Percentiles rank a stretch among this genome's conserved stretches.
These are phyloP conservation scores for Grosmannia clavigera DNA, from an alignment of 2,329 filamentous ascomycete genomes.

Conservation along the genomic window DNA sequence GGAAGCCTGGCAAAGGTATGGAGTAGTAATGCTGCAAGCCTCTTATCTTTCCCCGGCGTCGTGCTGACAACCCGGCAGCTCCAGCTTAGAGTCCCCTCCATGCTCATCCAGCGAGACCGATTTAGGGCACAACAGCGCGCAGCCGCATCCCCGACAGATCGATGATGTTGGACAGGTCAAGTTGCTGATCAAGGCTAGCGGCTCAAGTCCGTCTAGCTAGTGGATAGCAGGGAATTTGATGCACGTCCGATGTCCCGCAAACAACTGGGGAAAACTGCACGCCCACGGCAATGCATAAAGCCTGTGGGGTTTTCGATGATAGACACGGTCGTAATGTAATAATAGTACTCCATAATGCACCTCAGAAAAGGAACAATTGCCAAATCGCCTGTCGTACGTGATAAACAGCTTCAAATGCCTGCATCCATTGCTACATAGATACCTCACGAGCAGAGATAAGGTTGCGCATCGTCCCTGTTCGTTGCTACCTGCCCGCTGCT, in stretches of 20 bases:
- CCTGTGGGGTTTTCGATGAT: background rate
- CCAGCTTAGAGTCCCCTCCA: slow-evolving; percentile 46
- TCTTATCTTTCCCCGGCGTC: background rate
- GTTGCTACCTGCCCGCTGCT: too few species aligned
- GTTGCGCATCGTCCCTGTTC: too few species aligned
- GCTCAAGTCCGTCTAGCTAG: slow-evolving; percentile 23
- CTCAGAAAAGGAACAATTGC: background rate
- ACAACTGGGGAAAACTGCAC: background rate
- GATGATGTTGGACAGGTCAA: slow-evolving; percentile 22
- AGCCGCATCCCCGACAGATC: slow-evolving; percentile 16
- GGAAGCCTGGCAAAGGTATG: slow-evolving; percentile 41
- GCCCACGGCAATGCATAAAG: background rate
- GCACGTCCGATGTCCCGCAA: slow-evolving; percentile 12
- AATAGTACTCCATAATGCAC: background rate
- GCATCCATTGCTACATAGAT: background rate
- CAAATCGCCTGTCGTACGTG: background rate
- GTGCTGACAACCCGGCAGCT: slow-evolving; percentile 24
- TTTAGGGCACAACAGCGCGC: slow-evolving; percentile 33
- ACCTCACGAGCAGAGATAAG: too few species aligned
- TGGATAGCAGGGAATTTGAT: slow-evolving; percentile 27
- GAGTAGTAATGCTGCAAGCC: background rate
- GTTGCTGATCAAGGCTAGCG: slow-evolving; percentile 14
- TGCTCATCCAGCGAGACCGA: slow-evolving; percentile 45
- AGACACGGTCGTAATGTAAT: background rate
- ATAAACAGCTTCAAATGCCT: background rate